Percentiles rank a stretch among this genome's conserved stretches.
These are phyloP conservation scores for Ustilago crameri DNA, from an alignment of 1,284 basidiomycete genomes.

Conservation along the genomic window DNA sequence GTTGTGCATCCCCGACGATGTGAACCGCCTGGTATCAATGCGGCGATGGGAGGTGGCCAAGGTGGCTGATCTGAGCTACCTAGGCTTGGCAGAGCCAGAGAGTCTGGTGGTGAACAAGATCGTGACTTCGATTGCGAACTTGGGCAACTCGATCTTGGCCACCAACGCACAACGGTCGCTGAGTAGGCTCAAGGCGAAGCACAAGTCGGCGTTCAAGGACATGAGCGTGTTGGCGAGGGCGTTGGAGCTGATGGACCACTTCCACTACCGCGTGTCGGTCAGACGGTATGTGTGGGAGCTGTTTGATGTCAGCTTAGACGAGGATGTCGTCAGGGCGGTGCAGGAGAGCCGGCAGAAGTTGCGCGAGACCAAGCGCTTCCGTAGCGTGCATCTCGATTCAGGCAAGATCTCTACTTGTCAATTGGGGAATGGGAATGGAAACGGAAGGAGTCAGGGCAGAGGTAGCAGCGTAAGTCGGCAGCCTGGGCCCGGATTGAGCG, in stretches of 20 bases:
- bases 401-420: too few relatives aligned
- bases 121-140: slow-evolving; percentile 87
- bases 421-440: too few relatives aligned
- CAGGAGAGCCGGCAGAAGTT: slow-evolving; percentile 29
- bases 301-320: slow-evolving; percentile 74
- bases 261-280: slow-evolving; percentile 81
- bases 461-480: background rate
- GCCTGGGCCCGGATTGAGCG: slow-evolving; percentile 15
- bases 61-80: slow-evolving; percentile 27
- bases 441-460: background rate
- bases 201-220: slow-evolving; percentile 50
- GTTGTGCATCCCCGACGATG: slow-evolving; percentile 84
- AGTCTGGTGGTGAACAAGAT: slow-evolving; percentile 82
- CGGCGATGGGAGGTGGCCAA: slow-evolving; percentile 75
- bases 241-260: slow-evolving; percentile 68
- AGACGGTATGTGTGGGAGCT: slow-evolving; percentile 91
- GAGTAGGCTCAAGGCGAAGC: slow-evolving; percentile 71
- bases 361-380: slow-evolving; percentile 31
- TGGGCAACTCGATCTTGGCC: slow-evolving; percentile 94
- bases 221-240: slow-evolving; percentile 54
- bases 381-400: background rate
- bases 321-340: slow-evolving; percentile 29
- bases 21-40: slow-evolving; percentile 84
- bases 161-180: slow-evolving; percentile 58
- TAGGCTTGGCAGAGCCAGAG: slow-evolving; percentile 69